Base-by-base conservation (phyloP, 2,329 filamentous ascomycete genomes). In the Penicillium occitanis region DNA sequence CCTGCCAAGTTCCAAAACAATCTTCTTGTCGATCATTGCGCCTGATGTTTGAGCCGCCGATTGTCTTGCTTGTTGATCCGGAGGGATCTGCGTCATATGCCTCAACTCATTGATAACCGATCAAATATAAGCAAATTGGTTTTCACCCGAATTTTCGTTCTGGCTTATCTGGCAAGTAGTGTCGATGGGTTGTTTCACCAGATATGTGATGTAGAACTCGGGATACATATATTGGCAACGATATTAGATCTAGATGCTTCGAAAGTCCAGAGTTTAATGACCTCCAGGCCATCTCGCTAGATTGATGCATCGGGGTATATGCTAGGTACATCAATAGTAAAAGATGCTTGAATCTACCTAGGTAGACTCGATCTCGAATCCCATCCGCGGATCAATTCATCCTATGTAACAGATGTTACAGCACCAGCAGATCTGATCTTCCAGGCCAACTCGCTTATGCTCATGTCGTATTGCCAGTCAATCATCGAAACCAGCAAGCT, bases 1-100 rank as follows among this genome's bases (percentile, higher is more conserved):
- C n/a, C 51, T 35, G 51, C 51, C 51, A 57, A 22, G 28, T 22
- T 35, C 53, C 33, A 25, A 22, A 40, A 25, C 19, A 57, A 37
- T 37, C 4, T 30, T 30, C 53, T 22, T 25, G 53, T 57, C 33
- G 53, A 57, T 57, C 53, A 25, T 35, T 53, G 28, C 25, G 30
- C 30, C 51, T 55, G 30, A 55, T 55, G 2, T 55, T 55, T 57
- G 53, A 57, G 53, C 53, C 53, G 53, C 53, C 53, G 33, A 35
- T 57, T 37, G 10, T 37, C 51, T 19, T 17, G 17, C 19, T 57
- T 40, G 53, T 25, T 57, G 33, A 37, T 57, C n/a, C 30, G 51
- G 30, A 22, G 14, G n/a, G 53, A 57, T 57, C 33, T 57, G 17
- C 51, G 30, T 35, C 28, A 7, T 19, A 14, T 22, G n/a, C n/a